Conservation (phyloP, 1,284 basidiomycete genomes). For the Porphyrellus sp. region DNA sequence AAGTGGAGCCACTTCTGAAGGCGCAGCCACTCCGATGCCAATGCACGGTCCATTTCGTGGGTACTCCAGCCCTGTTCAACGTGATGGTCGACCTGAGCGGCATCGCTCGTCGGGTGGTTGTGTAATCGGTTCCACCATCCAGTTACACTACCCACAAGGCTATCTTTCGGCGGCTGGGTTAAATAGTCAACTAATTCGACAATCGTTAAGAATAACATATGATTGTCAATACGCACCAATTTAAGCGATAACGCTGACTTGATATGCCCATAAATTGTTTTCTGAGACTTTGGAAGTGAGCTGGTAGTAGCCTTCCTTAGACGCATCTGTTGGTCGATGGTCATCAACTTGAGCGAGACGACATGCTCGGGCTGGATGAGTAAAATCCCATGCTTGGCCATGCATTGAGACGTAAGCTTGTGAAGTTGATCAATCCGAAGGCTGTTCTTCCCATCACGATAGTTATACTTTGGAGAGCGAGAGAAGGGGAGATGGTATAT, state of each 20-base stretch:
- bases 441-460: not conserved
- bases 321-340: not conserved
- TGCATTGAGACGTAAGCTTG: not conserved
- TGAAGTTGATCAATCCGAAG: not conserved
- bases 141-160: not conserved
- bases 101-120: not conserved
- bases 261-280: not conserved
- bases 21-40: not conserved
- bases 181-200: not conserved
- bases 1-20: conserved; percentile 20
- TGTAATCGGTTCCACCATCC: not conserved
- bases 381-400: not conserved
- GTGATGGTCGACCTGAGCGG: not conserved
- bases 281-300: not conserved
- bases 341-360: not conserved
- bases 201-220: not conserved
- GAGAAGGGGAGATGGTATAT: not conserved
- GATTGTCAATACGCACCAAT: not conserved
- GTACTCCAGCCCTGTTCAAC: too few relatives aligned
- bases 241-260: not conserved
- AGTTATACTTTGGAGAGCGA: not conserved
- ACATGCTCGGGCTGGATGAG: not conserved
- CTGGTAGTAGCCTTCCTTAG: too few relatives aligned
- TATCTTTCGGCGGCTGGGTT: not conserved
- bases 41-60: not conserved